These are phyloP conservation scores for Rhodotorula sp. DNA, from an alignment of 1,284 basidiomycete species.

Conservation along the genomic window DNA sequence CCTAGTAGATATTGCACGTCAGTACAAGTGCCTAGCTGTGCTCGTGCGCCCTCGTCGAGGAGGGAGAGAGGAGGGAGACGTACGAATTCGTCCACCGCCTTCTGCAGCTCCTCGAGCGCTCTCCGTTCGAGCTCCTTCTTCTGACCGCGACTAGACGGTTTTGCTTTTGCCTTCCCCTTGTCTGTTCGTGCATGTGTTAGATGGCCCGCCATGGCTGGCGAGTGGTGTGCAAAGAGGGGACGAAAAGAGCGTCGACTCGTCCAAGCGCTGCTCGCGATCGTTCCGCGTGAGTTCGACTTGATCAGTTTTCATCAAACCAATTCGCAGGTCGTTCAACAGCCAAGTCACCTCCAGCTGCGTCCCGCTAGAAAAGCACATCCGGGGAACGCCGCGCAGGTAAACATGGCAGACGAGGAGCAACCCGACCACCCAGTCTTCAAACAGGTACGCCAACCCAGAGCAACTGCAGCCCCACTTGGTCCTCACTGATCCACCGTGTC, in stretches of 20 bases:
- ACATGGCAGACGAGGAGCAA: slow-evolving; percentile 1
- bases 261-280: background rate
- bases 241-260: background rate
- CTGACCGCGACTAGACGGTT: background rate
- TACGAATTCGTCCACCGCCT: slow-evolving; percentile 14
- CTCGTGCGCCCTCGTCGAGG: background rate
- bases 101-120: slow-evolving; percentile 19
- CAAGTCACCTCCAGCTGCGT: too few species aligned
- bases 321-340: too few species aligned
- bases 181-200: background rate
- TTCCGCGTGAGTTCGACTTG: too few species aligned
- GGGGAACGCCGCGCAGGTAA: too few species aligned
- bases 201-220: background rate
- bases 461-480: background rate
- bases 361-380: background rate
- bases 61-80: slow-evolving; percentile 35
- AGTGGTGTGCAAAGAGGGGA: too few species aligned
- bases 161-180: slow-evolving; percentile 2
- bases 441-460: slow-evolving; percentile 3
- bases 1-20: background rate
- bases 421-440: slow-evolving; percentile 24
- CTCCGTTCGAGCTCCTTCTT: slow-evolving; percentile 12
- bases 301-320: too few species aligned
- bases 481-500: background rate
- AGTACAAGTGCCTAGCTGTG: slow-evolving; percentile 53